Percentiles rank a stretch among this genome's conserved stretches.
Conservation (phyloP, 768 basidiomycete genomes). For the Sarcomyxa edulis region DNA sequence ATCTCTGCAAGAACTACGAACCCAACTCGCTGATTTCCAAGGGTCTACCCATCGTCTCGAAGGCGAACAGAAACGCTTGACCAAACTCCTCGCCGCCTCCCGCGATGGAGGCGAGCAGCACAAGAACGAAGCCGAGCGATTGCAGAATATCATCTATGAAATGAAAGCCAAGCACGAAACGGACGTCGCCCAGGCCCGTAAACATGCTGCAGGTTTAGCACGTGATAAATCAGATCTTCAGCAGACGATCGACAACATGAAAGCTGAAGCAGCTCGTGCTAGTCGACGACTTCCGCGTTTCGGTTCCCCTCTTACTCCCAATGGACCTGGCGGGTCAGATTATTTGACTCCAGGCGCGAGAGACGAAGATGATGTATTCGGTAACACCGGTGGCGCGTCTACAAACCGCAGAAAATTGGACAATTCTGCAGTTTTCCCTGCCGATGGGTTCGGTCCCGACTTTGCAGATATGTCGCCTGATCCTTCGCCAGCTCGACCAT, state of each 20-base stretch:
- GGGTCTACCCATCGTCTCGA: conserved; percentile 66
- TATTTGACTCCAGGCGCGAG: conserved; percentile 54
- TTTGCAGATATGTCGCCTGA: conserved; percentile 52
- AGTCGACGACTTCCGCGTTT: conserved; percentile 56
- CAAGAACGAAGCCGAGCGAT: conserved; percentile 81
- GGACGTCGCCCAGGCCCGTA: conserved; percentile 87
- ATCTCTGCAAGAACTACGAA: conserved; percentile 77
- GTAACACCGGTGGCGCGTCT: conserved; percentile 53
- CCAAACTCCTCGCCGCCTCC: conserved; percentile 63
- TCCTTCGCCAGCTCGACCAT: conserved; percentile 47
- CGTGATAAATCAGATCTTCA: conserved; percentile 93
- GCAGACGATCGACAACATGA: conserved; percentile 69
- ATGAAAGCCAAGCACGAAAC: conserved; percentile 91
- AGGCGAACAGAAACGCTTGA: conserved; percentile 77
- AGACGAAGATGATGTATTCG: conserved; percentile 62
- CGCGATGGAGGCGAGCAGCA: conserved; percentile 78
- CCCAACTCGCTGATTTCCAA: conserved; percentile 63
- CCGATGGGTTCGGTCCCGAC: conserved; percentile 38
- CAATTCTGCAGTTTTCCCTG: conserved; percentile 31
- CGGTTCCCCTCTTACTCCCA: conserved; percentile 72
- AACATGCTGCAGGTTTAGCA: conserved; percentile 79
- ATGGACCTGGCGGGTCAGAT: conserved; percentile 36
- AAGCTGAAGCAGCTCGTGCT: conserved; percentile 66
- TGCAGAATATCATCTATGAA: conserved; percentile 58
- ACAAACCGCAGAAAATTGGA: conserved; percentile 56